Evolutionary conservation across 306 rosid species (phyloP).

Genomic region (Dicorynia guianensis): DNA sequence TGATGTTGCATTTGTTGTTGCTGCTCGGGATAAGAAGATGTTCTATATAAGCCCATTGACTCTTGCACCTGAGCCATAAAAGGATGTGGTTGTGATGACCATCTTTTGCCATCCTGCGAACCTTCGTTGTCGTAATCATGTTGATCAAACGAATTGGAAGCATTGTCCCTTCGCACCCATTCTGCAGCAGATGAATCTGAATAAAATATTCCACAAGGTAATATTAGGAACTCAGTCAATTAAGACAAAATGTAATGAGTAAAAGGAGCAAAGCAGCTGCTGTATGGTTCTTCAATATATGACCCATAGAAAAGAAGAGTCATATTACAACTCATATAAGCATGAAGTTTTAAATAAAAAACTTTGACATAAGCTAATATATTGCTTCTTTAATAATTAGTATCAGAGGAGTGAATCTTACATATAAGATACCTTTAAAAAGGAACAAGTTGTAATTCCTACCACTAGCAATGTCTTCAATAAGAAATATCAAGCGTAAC

Average conservation of each 20-base stretch:
- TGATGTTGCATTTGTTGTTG: slow-evolving; percentile 59
- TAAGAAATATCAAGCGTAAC: too few relatives aligned
- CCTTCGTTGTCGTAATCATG: slow-evolving; percentile 52
- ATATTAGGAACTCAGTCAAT: slow-evolving; percentile 3
- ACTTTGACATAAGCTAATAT: not conserved
- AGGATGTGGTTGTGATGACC: slow-evolving; percentile 75
- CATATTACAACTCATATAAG: not conserved
- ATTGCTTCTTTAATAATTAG: not conserved
- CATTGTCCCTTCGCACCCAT: slow-evolving; percentile 60
- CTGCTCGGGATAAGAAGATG: slow-evolving; percentile 79
- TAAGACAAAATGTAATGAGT: not conserved
- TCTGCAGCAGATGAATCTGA: slow-evolving; percentile 72
- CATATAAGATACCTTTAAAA: too few relatives aligned
- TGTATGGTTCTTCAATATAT: not conserved
- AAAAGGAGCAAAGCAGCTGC: not conserved
- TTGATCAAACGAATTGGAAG: slow-evolving; percentile 62
- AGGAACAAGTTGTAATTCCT: not conserved
- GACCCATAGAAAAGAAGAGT: not conserved
- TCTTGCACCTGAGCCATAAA: slow-evolving; percentile 44
- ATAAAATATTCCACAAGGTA: slow-evolving; percentile 19
- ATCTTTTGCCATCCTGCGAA: slow-evolving; percentile 64
- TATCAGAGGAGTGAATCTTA: not conserved
- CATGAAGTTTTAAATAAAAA: not conserved
- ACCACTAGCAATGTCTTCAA: not conserved
- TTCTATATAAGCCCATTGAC: slow-evolving; percentile 59